phyloP scores from a whole-genome alignment of 2,329 filamentous ascomycete genomes.

The Pyrenochaeta sp. region DNA sequence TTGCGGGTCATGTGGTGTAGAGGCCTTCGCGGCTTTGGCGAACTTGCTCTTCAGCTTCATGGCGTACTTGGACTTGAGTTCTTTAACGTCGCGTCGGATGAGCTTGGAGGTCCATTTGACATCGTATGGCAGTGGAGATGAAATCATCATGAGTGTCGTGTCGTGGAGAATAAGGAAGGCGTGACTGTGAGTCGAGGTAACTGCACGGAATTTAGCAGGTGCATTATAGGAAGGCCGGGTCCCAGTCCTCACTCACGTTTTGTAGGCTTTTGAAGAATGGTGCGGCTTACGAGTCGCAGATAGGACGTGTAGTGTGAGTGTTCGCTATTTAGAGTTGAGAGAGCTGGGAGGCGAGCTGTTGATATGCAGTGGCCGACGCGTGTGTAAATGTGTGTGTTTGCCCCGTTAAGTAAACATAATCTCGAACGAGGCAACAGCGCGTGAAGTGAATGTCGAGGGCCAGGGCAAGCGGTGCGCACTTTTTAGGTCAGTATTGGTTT shows the following conservation, averaged over 20 bases:
- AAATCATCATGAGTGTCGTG: conserved; percentile 1
- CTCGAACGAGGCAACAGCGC: too few species aligned
- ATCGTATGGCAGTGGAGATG: conserved; percentile 9
- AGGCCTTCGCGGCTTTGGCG: background rate
- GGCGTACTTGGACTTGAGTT: conserved; percentile 10
- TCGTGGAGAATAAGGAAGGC: background rate
- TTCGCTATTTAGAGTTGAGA: background rate
- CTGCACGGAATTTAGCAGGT: background rate
- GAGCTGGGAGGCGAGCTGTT: background rate
- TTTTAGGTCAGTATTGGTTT: too few species aligned
- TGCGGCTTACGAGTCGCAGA: background rate
- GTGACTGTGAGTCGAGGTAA: background rate
- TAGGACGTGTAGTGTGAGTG: background rate
- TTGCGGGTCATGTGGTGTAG: background rate
- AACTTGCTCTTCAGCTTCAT: conserved; percentile 9
- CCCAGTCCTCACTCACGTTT: background rate
- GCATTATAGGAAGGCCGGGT: background rate
- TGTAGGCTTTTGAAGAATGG: background rate
- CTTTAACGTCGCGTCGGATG: conserved; percentile 29
- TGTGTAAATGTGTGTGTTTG: background rate
- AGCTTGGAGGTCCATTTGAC: conserved; percentile 21
- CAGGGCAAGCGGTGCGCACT: too few species aligned
- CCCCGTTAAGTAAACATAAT: too few species aligned
- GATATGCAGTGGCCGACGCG: background rate
- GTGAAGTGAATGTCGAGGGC: too few species aligned